Evolutionary conservation across 2,329 filamentous ascomycete genomes (phyloP).

Genomic region (Penicillium crustosum): DNA sequence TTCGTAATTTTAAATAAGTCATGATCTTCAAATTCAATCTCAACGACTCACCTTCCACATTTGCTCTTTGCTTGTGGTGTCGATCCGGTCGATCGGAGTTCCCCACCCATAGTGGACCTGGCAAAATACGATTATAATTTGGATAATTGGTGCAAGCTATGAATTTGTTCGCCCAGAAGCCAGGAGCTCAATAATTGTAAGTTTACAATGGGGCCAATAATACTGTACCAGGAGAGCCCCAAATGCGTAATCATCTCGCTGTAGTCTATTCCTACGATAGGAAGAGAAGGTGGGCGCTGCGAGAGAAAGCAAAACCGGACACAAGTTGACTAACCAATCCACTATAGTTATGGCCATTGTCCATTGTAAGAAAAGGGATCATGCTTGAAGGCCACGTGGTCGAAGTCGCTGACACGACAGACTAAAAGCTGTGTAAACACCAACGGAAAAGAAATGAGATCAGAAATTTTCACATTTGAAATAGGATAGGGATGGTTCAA

Average conservation of each 20-base stretch:
- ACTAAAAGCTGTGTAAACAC: neutral
- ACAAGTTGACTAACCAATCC: conserved; percentile 42
- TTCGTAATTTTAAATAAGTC: neutral
- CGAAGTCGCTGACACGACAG: neutral
- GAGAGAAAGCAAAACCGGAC: conserved; percentile 43
- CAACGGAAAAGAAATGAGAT: neutral
- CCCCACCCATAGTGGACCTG: neutral
- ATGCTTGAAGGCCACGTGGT: too few relatives aligned
- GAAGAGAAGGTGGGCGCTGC: conserved; percentile 44
- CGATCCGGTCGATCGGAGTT: neutral
- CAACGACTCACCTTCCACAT: neutral
- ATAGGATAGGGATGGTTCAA: neutral
- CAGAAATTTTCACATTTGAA: neutral
- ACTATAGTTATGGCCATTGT: conserved; percentile 42
- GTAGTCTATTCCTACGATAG: conserved; percentile 29
- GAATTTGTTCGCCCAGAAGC: neutral
- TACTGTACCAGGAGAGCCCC: conserved; percentile 30
- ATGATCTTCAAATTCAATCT: too few relatives aligned
- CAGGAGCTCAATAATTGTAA: neutral
- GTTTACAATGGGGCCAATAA: neutral
- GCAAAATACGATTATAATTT: neutral
- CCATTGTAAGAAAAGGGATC: too few relatives aligned
- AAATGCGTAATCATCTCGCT: conserved; percentile 41
- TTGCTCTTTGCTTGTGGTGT: neutral
- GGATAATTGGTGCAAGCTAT: neutral